Conservation (phyloP, 257 asterid genomes). For the Leonotis leonurus region DNA sequence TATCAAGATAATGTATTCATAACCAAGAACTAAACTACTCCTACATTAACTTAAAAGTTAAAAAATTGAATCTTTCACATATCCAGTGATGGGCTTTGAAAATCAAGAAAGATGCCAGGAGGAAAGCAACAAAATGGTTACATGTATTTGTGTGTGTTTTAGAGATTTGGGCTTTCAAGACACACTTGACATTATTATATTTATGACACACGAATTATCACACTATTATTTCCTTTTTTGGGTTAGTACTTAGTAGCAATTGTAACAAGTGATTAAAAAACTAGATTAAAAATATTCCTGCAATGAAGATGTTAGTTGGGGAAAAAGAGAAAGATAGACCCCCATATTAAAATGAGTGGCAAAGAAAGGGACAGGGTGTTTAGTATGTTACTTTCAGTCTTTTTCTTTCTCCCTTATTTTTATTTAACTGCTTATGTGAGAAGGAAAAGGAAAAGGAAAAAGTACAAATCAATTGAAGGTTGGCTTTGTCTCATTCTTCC, state of each 20-base stretch:
- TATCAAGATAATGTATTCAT: background rate
- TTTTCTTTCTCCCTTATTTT: background rate
- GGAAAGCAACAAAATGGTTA: conserved; percentile 2
- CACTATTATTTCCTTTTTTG: conserved; percentile 40
- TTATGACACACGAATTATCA: conserved; percentile 2
- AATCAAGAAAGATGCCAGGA: conserved; percentile 9
- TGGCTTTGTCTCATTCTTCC: conserved; percentile 19
- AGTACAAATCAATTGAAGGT: conserved; percentile 10
- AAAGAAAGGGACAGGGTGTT: conserved; percentile 49
- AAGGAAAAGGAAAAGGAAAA: background rate
- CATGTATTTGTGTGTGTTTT: background rate
- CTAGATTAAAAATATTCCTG: background rate
- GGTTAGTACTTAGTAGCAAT: conserved; percentile 32
- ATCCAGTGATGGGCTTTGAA: background rate
- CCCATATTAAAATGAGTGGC: conserved; percentile 40
- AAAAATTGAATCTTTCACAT: background rate
- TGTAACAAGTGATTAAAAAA: conserved; percentile 30
- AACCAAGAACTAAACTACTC: background rate
- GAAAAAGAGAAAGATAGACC: conserved; percentile 21
- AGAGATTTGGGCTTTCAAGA: background rate
- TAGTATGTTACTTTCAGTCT: conserved; percentile 23
- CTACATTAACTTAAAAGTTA: background rate
- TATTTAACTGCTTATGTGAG: conserved; percentile 7
- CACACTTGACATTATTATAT: background rate
- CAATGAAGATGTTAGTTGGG: conserved; percentile 12